Percentiles rank a stretch among this genome's conserved stretches.
Evolutionary conservation across 129 eudicot species (phyloP).

Genomic region (Heracleum sosnowskyi): DNA sequence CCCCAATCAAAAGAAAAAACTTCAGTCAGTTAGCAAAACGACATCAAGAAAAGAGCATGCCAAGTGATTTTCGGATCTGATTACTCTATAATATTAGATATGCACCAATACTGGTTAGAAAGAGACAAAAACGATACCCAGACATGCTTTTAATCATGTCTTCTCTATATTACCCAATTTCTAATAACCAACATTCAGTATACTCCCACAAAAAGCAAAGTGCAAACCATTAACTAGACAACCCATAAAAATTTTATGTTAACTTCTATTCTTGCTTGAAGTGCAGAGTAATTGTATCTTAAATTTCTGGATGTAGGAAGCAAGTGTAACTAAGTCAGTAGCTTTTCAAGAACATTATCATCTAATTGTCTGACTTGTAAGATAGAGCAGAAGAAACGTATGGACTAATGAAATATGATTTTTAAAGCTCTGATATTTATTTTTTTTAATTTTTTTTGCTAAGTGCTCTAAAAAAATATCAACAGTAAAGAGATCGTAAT

Average conservation of each 20-base stretch:
- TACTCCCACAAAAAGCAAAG: too few relatives aligned
- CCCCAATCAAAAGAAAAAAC: not conserved
- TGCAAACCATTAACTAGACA: not conserved
- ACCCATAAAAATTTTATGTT: not conserved
- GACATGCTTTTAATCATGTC: not conserved
- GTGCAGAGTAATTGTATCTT: too few relatives aligned
- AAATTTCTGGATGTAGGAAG: not conserved
- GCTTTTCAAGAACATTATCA: not conserved
- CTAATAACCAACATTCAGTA: not conserved
- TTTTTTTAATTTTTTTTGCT: too few relatives aligned
- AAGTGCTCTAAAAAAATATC: not conserved
- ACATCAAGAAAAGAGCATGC: too few relatives aligned
- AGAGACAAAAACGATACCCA: not conserved
- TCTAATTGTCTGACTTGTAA: not conserved
- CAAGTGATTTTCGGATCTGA: too few relatives aligned
- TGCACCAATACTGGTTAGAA: too few relatives aligned
- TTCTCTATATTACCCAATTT: not conserved
- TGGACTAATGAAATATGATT: not conserved
- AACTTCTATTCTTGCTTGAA: too few relatives aligned
- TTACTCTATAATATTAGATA: too few relatives aligned
- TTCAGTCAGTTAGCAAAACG: not conserved
- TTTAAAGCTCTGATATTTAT: too few relatives aligned
- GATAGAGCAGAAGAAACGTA: not conserved
- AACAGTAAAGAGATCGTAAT: too few relatives aligned
- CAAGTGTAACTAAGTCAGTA: not conserved